A percentile compares a stretch with the other conserved stretches of the same genome.
These are phyloP conservation scores for Sarocladiaceae sp. DNA, from an alignment of 2,329 filamentous ascomycete species.

Conservation along the genomic window DNA sequence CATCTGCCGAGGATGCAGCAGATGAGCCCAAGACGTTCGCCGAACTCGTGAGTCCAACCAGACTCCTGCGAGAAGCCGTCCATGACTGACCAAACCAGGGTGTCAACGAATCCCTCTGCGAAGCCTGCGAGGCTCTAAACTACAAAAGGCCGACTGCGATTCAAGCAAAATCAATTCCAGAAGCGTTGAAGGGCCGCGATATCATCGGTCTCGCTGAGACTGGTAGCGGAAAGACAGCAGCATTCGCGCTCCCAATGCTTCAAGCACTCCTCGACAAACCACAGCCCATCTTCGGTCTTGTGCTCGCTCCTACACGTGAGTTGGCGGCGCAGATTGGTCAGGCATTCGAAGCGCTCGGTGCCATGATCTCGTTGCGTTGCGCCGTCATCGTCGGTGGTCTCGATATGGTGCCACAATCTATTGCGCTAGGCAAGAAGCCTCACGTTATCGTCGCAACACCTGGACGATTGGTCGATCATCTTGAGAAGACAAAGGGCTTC, in stretches of 20 bases:
- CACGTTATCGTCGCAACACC: slow-evolving; percentile 93
- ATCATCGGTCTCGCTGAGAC: slow-evolving; percentile 94
- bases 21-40: slow-evolving; percentile 56
- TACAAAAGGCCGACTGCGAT: slow-evolving; percentile 89
- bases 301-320: slow-evolving; percentile 90
- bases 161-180: slow-evolving; percentile 78
- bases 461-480: slow-evolving; percentile 81
- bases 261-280: slow-evolving; percentile 87
- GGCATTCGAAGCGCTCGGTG: slow-evolving; percentile 81
- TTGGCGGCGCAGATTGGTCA: slow-evolving; percentile 88
- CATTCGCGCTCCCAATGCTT: slow-evolving; percentile 89
- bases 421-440: slow-evolving; percentile 91
- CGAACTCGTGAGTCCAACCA: slow-evolving; percentile 48
- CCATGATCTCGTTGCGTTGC: slow-evolving; percentile 81
- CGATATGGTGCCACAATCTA: slow-evolving; percentile 90
- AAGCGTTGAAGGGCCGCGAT: slow-evolving; percentile 75
- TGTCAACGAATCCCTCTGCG: slow-evolving; percentile 80
- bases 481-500: slow-evolving; percentile 97
- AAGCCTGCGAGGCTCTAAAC: slow-evolving; percentile 77
- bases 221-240: slow-evolving; percentile 91
- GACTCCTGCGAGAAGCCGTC: slow-evolving; percentile 7
- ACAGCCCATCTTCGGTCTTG: slow-evolving; percentile 78
- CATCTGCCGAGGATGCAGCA: slow-evolving; percentile 24
- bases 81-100: slow-evolving; percentile 44
- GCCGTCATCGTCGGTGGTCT: slow-evolving; percentile 88